phyloP scores from a whole-genome alignment of 2,329 filamentous ascomycete genomes.

The Sordariomycetes sp. region DNA sequence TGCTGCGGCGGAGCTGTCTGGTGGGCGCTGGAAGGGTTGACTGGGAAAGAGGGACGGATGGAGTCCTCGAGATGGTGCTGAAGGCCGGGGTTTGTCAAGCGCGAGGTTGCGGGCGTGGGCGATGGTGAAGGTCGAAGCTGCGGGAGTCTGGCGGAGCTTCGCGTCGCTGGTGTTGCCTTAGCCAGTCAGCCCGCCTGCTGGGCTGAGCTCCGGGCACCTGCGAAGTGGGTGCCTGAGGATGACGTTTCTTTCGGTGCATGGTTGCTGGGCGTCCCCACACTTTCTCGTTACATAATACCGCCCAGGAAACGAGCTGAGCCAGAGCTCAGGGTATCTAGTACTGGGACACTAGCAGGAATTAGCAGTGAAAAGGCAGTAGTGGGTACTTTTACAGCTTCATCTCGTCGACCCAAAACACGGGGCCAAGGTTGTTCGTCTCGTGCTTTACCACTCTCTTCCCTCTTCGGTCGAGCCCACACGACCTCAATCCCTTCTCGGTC shows the following conservation, averaged over 20 bases:
- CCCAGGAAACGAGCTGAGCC: not conserved
- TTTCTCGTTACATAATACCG: not conserved
- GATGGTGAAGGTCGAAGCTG: not conserved
- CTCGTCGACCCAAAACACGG: not conserved
- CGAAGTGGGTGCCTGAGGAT: conserved; percentile 2
- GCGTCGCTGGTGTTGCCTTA: conserved; percentile 5
- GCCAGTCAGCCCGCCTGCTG: not conserved
- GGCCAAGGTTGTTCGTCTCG: not conserved
- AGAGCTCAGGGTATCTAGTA: not conserved
- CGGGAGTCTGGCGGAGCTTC: not conserved
- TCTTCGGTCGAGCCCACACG: not conserved
- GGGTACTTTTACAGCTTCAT: not conserved
- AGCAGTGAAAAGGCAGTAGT: not conserved
- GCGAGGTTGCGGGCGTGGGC: not conserved
- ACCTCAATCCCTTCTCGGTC: not conserved
- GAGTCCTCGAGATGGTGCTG: not conserved
- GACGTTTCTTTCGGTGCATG: too few relatives aligned
- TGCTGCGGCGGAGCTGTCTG: conserved; percentile 8
- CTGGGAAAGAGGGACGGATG: not conserved
- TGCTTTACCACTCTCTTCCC: not conserved
- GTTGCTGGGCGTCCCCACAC: not conserved
- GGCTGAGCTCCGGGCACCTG: not conserved
- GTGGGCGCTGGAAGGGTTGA: not conserved
- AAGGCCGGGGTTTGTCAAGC: not conserved
- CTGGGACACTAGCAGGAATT: not conserved